These are phyloP conservation scores for Cladosporium oxysporum DNA, from an alignment of 2,329 filamentous ascomycete genomes.

Conservation along the genomic window DNA sequence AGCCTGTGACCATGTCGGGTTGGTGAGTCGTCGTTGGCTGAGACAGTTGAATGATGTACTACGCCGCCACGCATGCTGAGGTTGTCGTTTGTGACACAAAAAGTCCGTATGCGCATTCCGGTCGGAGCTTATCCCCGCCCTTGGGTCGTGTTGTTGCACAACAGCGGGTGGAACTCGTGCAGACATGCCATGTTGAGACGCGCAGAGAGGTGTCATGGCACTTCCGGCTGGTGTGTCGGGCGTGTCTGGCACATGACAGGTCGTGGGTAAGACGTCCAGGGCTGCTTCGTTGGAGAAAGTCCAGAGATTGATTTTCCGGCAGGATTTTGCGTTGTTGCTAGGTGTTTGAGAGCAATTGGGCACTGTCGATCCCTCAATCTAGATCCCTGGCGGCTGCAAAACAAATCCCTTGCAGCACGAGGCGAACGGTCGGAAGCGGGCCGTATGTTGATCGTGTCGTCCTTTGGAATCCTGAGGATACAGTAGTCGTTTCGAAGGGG, in stretches of 20 bases:
- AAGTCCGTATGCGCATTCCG: slow-evolving; percentile 29
- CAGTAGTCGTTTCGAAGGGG: slow-evolving; percentile 16
- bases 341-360: slow-evolving; percentile 11
- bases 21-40: slow-evolving; percentile 6
- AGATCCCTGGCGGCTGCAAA: slow-evolving; percentile 18
- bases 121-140: slow-evolving; percentile 22
- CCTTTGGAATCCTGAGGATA: slow-evolving; percentile 19
- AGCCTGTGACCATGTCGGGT: slow-evolving; percentile 18
- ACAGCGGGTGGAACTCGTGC: slow-evolving; percentile 27
- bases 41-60: slow-evolving; percentile 20
- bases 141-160: slow-evolving; percentile 24
- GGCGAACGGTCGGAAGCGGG: slow-evolving; percentile 21
- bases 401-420: slow-evolving; percentile 25
- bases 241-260: slow-evolving; percentile 27
- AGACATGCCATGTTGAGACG: slow-evolving; percentile 28
- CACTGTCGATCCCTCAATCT: slow-evolving; percentile 21
- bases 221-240: slow-evolving; percentile 25
- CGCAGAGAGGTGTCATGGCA: slow-evolving; percentile 32
- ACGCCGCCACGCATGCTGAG: slow-evolving; percentile 22
- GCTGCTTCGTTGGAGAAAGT: slow-evolving; percentile 7
- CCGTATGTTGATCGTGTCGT: slow-evolving; percentile 23
- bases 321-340: slow-evolving; percentile 17
- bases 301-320: slow-evolving; percentile 7
- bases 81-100: slow-evolving; percentile 27
- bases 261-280: slow-evolving; percentile 9